phyloP scores from a whole-genome alignment of 495 filamentous ascomycete species.

The Amphirosellinia nigrospora region DNA sequence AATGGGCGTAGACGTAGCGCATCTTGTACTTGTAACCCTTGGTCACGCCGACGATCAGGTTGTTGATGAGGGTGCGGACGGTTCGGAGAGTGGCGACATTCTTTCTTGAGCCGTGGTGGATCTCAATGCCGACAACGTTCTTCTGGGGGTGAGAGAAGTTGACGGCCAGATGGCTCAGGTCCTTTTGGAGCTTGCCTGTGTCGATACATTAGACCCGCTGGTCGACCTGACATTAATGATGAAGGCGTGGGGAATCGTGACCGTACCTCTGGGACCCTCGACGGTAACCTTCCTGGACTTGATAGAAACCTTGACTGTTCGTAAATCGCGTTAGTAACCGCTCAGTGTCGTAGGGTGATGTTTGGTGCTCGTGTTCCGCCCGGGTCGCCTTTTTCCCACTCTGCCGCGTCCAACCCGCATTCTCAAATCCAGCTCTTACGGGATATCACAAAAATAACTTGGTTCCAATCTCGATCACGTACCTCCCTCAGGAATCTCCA shows the following conservation, averaged over 20 bases:
- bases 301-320: constrained; percentile 90
- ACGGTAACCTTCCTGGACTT: constrained; percentile 94
- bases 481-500: constrained; percentile 96
- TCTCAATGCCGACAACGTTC: constrained; percentile 88
- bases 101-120: constrained; percentile 97
- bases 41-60: constrained; percentile 96
- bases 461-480: constrained; percentile 51
- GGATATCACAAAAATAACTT: neutral
- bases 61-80: constrained; percentile 96
- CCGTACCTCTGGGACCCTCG: constrained; percentile 85
- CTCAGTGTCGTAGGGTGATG: constrained; percentile 17
- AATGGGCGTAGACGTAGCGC: constrained; percentile 99
- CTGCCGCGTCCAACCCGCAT: neutral
- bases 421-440: constrained; percentile 8
- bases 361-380: constrained; percentile 28
- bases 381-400: constrained; percentile 19
- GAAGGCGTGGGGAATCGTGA: neutral
- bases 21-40: constrained; percentile 99
- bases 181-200: constrained; percentile 89
- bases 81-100: constrained; percentile 97
- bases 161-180: constrained; percentile 93
- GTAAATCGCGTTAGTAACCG: constrained; percentile 47
- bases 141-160: constrained; percentile 86
- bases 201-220: constrained; percentile 34
- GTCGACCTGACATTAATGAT: neutral